Evolutionary conservation across 805 yeast species (phyloP).

Genomic region (Candida silvatica): DNA sequence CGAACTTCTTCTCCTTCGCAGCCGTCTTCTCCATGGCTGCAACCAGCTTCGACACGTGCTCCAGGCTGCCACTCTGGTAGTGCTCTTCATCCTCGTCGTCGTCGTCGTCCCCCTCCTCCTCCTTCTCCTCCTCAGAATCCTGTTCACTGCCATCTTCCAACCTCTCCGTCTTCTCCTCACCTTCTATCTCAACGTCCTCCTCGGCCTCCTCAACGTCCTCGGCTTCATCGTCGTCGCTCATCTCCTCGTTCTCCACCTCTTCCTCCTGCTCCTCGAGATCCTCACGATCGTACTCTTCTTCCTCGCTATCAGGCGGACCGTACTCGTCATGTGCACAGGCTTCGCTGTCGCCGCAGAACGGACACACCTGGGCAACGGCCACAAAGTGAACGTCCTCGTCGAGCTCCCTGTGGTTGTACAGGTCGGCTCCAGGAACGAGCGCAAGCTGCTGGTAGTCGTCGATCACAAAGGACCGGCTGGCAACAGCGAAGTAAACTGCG

Average conservation of each 20-base stretch:
- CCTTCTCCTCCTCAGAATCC: slow-evolving; percentile 15
- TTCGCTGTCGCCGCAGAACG: slow-evolving; percentile 23
- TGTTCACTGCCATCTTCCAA: slow-evolving; percentile 17
- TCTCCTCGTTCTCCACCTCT: slow-evolving; percentile 18
- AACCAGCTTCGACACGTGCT: no score
- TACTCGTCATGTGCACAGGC: slow-evolving; percentile 24
- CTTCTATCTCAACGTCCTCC: slow-evolving; percentile 17
- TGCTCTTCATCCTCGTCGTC: slow-evolving; percentile 1
- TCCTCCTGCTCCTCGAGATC: slow-evolving; percentile 15
- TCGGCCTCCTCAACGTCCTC: slow-evolving; percentile 17
- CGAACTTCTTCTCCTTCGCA: slow-evolving; percentile 13
- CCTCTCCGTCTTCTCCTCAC: slow-evolving; percentile 16
- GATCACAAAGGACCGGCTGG: slow-evolving; percentile 74
- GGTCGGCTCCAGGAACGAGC: slow-evolving; percentile 85
- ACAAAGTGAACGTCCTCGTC: slow-evolving; percentile 64
- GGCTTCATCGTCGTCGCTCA: slow-evolving; percentile 15
- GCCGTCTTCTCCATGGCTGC: slow-evolving; percentile 21
- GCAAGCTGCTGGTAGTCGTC: slow-evolving; percentile 70
- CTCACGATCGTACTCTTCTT: slow-evolving; percentile 35
- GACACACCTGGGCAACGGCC: slow-evolving; percentile 30
- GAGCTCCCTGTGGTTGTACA: slow-evolving; percentile 63
- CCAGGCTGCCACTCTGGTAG: slow-evolving; percentile 9
- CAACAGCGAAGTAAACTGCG: slow-evolving; percentile 48
- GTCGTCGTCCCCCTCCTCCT: slow-evolving; percentile 14
- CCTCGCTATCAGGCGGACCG: slow-evolving; percentile 23